Evolutionary conservation across 352 stramenopile genomes (phyloP), one percentile per base, ranked within the genome.

Genomic region (Lagenidium sp.): DNA sequence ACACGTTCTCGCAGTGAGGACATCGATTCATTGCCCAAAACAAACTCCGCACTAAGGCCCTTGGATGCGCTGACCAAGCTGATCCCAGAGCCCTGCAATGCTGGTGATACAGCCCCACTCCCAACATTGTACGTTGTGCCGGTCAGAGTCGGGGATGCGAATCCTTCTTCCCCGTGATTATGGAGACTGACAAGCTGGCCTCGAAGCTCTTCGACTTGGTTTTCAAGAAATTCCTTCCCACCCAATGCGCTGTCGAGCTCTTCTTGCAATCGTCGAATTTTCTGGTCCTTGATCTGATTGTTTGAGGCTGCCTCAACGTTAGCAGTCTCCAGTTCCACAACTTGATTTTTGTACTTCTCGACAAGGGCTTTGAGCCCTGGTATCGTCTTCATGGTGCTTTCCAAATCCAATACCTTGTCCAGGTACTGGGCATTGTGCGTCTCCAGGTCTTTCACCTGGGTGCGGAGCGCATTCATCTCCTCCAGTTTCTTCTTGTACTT

Each of bases 401-500:
- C 81, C 15, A 93, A 50, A 41, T 93, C 81, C 42, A 93, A 54
- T 30, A 89, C 70, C 38, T 89, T 90, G 48, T 93, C 81, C 47
- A 89, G 53, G 36, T 87, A 91, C 48, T 85, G 67, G 16, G 76
- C 68, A 21, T 90, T 91, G 24, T 86, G 69, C 7, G 51, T 67
- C 61, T 93, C 81, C 22, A 93, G 44, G 35, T 93, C 81, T 47
- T 78, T 79, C 36, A 88, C 64, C 34, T 90, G 75, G 31, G 55
- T 70, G 30, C 76, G 77, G 36, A 93, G 37, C n/a, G 65, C 59
- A 36, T 79, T 84, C 78, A 93, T 88, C 30, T 93, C 81, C 24
- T 93, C 81, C 15, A 93, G 56, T 28, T 86, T 87, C 53, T 85
- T 82, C 53, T 88, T 89, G 61, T 90, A 93, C 58, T 93, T 93